These are phyloP conservation scores for Collybia mongolica DNA, from an alignment of 768 basidiomycete species.

Conservation along the genomic window DNA sequence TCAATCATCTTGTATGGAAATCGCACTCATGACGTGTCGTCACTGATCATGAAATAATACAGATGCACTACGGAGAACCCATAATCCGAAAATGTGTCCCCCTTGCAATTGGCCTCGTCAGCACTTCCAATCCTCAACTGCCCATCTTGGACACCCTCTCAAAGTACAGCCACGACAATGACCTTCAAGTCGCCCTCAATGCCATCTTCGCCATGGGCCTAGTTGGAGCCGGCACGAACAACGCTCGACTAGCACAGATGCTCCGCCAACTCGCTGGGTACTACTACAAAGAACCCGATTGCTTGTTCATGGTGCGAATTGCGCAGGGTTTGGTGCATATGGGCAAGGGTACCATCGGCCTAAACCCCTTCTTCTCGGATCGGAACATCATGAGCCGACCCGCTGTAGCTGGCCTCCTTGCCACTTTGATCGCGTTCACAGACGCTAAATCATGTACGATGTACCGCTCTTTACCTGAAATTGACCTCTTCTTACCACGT, in stretches of 20 bases:
- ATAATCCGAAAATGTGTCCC: constrained; percentile 90
- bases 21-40: not conserved
- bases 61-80: constrained; percentile 99
- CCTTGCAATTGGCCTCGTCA: constrained; percentile 92
- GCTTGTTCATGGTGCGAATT: constrained; percentile 93
- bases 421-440: constrained; percentile 88
- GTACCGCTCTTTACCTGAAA: not conserved
- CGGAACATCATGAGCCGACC: constrained; percentile 86
- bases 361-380: constrained; percentile 97
- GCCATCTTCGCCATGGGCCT: constrained; percentile 99
- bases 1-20: constrained; percentile 86
- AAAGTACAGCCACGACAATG: constrained; percentile 98
- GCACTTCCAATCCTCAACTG: constrained; percentile 93
- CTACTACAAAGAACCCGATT: constrained; percentile 97
- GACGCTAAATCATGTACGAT: constrained; percentile 90
- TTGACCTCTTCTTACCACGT: not conserved
- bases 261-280: constrained; percentile 95
- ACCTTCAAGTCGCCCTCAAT: constrained; percentile 93
- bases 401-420: constrained; percentile 86
- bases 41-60: not conserved
- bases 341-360: constrained; percentile 97
- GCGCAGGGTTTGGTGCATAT: constrained; percentile 98
- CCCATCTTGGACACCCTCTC: constrained; percentile 95
- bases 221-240: constrained; percentile 98
- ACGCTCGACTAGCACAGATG: constrained; percentile 97